Base-by-base conservation (phyloP, 176 grass and related monocot species). In the Typha latifolia region DNA sequence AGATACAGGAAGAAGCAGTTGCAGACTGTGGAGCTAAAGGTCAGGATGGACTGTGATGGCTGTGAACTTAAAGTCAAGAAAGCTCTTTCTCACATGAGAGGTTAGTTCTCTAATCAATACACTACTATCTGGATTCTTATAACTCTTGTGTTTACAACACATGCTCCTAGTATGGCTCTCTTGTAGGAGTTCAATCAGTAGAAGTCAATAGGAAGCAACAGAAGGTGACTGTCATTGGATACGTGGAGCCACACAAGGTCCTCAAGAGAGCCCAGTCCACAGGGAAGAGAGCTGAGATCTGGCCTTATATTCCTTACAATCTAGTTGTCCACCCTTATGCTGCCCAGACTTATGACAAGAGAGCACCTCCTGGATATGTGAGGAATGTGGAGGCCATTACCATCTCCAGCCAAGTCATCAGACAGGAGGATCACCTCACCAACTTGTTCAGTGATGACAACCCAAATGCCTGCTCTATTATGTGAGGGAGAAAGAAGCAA, bases 401-500 rank as follows among this genome's bases (percentile, higher is more conserved):
- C 1, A 61, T 82, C n/a, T 76, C 72, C 61, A 75, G 55, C 74
- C 76, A 83, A 63, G 69, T 47, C 49, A 50, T 69, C 43, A 32
- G 68, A 49, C 73, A 59, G 63, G 79, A 81, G 61, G 88, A 96
- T 37, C 79, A 84, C 3, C 74, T 96, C 67, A 57, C 85, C 64
- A 78, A 68, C 70, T 3, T 91, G 47, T 96, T 96, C 80, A 96
- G 80, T 75, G 93, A 96, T 69, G 93, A 91, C 55, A 91, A 91
- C 81, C 92, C 92, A 3, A 91, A 96, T 72, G 88, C 92, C 66
- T 96, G 92, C 88, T 84, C 82, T 2, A 4, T 96, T 73, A 96
- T 96, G 92, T 91, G 79, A 87, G 49, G 18, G 37, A 43, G 37
- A 43, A 43, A 43, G 37, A 43, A 43, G 37, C 37, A 43, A 9